Conservation (phyloP, 306 rosid species). For the Arachis hypogaea region DNA sequence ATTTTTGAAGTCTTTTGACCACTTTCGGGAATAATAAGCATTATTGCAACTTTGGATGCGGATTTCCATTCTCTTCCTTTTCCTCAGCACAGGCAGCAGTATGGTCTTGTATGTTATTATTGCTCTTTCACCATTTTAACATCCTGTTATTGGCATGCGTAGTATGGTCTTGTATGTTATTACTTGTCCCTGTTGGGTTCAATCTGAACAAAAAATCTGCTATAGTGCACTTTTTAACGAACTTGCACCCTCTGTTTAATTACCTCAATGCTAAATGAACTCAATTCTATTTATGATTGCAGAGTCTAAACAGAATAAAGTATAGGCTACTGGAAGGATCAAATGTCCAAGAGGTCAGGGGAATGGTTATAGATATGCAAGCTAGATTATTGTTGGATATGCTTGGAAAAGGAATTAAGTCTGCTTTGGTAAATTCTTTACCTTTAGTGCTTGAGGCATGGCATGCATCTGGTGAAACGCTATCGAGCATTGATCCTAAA, state of each 20-base stretch:
- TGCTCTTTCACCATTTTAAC: constrained; percentile 37
- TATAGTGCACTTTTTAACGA: constrained; percentile 23
- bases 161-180: too few species aligned
- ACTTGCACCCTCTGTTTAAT: constrained; percentile 1
- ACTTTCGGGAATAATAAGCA: constrained; percentile 40
- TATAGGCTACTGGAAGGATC: constrained; percentile 95
- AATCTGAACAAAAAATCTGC: constrained; percentile 10
- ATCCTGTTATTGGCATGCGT: constrained; percentile 24
- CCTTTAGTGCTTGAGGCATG: constrained; percentile 90
- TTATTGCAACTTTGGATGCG: constrained; percentile 98
- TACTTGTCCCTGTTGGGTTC: not conserved
- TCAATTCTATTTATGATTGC: constrained; percentile 47
- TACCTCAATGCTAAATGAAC: constrained; percentile 23
- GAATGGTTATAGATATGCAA: constrained; percentile 99
- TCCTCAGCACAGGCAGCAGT: constrained; percentile 91
- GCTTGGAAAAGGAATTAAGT: constrained; percentile 98
- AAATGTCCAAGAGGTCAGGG: constrained; percentile 98
- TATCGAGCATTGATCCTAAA: constrained; percentile 80
- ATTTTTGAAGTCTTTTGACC: too few species aligned
- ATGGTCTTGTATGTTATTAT: constrained; percentile 84
- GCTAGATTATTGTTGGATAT: constrained; percentile 96
- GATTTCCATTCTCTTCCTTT: constrained; percentile 98
- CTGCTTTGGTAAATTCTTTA: constrained; percentile 85
- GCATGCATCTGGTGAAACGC: constrained; percentile 76
- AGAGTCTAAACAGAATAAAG: constrained; percentile 98